Evolutionary conservation across 371 early-diverging fungal species (phyloP).

Genomic region (Mortierella sp.): DNA sequence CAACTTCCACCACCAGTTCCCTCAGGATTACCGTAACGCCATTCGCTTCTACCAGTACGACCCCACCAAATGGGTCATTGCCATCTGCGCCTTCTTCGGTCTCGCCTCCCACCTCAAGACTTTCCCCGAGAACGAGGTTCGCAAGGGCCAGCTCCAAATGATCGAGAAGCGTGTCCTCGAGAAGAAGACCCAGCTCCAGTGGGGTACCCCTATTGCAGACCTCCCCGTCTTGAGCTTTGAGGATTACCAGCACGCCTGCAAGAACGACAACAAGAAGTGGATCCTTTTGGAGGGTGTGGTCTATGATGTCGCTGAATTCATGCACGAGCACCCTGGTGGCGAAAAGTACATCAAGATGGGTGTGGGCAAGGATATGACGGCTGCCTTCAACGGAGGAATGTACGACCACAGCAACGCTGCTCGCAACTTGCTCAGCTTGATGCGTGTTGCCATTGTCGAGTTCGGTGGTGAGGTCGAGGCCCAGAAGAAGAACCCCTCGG

Average conservation of each 20-base stretch:
- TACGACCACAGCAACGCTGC: constrained; percentile 88
- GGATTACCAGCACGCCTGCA: constrained; percentile 77
- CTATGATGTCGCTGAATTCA: constrained; percentile 92
- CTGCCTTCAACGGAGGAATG: constrained; percentile 88
- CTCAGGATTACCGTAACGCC: constrained; percentile 96
- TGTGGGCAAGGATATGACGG: constrained; percentile 78
- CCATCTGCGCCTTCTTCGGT: constrained; percentile 72
- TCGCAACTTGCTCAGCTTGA: constrained; percentile 77
- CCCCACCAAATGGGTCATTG: constrained; percentile 96
- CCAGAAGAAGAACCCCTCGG: constrained; percentile 36
- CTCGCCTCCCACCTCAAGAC: constrained; percentile 88
- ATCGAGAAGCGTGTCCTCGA: constrained; percentile 83
- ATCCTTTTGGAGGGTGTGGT: constrained; percentile 89
- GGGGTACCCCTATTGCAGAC: constrained; percentile 78
- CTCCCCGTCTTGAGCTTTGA: constrained; percentile 84
- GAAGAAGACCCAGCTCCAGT: constrained; percentile 74
- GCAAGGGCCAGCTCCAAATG: constrained; percentile 88
- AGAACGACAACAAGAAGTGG: constrained; percentile 80
- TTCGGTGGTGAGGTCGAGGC: constrained; percentile 65
- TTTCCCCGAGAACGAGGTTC: constrained; percentile 92
- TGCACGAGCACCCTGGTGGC: constrained; percentile 95
- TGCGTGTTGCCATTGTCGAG: constrained; percentile 77
- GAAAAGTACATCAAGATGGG: constrained; percentile 33
- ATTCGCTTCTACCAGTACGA: constrained; percentile 92
- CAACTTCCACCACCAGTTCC: constrained; percentile 97